These are phyloP conservation scores for Dothistroma septosporum DNA, from an alignment of 2,329 filamentous ascomycete species.

Conservation along the genomic window DNA sequence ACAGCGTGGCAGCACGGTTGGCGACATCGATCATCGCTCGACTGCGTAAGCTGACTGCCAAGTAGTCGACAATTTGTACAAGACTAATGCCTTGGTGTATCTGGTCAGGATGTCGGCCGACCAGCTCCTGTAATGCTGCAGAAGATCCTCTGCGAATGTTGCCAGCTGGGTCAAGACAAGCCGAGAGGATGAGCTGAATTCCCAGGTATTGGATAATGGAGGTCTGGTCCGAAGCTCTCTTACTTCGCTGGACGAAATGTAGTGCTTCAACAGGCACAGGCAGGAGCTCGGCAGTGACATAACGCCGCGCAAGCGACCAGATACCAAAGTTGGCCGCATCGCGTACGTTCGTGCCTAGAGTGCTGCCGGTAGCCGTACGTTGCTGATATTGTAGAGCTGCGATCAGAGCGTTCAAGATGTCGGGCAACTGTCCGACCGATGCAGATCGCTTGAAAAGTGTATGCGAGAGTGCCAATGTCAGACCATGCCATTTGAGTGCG, in stretches of 20 bases:
- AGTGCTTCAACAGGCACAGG: slow-evolving; percentile 47
- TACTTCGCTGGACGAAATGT: slow-evolving; percentile 4
- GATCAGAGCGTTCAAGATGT: slow-evolving; percentile 72
- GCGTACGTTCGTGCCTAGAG: slow-evolving; percentile 81
- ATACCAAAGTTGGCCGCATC: slow-evolving; percentile 96
- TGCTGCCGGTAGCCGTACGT: slow-evolving; percentile 75
- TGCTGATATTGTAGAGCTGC: slow-evolving; percentile 86
- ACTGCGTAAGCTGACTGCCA: slow-evolving; percentile 81
- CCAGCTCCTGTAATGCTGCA: slow-evolving; percentile 87
- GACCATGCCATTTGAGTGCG: slow-evolving; percentile 82
- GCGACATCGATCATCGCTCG: slow-evolving; percentile 77
- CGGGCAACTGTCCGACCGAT: slow-evolving; percentile 63
- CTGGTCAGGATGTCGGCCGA: slow-evolving; percentile 85
- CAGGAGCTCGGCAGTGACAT: slow-evolving; percentile 72
- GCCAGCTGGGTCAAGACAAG: slow-evolving; percentile 81
- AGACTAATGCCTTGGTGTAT: slow-evolving; percentile 76
- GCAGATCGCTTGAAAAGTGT: slow-evolving; percentile 80
- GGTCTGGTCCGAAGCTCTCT: not conserved
- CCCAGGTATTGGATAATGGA: slow-evolving; percentile 63
- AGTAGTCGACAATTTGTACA: slow-evolving; percentile 89
- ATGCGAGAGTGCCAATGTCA: slow-evolving; percentile 83
- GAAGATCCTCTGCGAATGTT: slow-evolving; percentile 92
- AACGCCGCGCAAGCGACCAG: slow-evolving; percentile 86
- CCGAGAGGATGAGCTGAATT: slow-evolving; percentile 73
- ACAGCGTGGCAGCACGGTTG: slow-evolving; percentile 62